Conservation (phyloP, 2,329 filamentous ascomycete genomes). For the Aspergillus eucalypticola region DNA sequence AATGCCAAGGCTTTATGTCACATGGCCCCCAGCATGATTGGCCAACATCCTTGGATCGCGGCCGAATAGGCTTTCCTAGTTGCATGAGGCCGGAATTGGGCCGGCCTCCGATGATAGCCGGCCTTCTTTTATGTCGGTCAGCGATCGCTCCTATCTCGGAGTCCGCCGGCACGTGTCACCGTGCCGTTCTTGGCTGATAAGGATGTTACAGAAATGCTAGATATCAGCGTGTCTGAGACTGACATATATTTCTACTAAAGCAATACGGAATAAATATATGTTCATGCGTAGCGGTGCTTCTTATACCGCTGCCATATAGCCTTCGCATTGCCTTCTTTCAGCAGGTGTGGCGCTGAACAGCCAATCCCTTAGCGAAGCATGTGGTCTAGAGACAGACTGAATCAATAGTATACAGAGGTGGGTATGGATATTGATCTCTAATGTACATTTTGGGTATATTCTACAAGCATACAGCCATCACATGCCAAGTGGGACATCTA, state of each 20-base stretch:
- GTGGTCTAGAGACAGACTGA: not conserved
- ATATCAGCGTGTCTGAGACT: not conserved
- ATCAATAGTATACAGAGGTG: not conserved
- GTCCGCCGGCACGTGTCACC: not conserved
- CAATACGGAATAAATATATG: not conserved
- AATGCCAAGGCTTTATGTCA: constrained; percentile 21
- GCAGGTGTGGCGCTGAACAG: not conserved
- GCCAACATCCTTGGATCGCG: constrained; percentile 16
- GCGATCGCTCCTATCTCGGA: not conserved
- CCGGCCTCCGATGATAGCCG: constrained; percentile 44
- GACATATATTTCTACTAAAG: not conserved
- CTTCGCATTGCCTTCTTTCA: not conserved
- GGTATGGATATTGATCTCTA: constrained; percentile 13
- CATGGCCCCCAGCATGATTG: constrained; percentile 21
- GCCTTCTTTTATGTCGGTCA: constrained; percentile 15
- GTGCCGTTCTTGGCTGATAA: not conserved
- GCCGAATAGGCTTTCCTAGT: constrained; percentile 28
- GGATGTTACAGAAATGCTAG: not conserved
- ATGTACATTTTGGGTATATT: constrained; percentile 23
- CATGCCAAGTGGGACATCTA: not conserved
- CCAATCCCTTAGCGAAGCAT: too few relatives aligned
- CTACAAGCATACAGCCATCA: constrained; percentile 11
- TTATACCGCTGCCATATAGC: not conserved
- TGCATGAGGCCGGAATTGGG: constrained; percentile 44
- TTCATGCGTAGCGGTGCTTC: not conserved